These are phyloP conservation scores for Phytophthora pinifolia DNA, from an alignment of 352 stramenopile genomes.

Conservation along the genomic window DNA sequence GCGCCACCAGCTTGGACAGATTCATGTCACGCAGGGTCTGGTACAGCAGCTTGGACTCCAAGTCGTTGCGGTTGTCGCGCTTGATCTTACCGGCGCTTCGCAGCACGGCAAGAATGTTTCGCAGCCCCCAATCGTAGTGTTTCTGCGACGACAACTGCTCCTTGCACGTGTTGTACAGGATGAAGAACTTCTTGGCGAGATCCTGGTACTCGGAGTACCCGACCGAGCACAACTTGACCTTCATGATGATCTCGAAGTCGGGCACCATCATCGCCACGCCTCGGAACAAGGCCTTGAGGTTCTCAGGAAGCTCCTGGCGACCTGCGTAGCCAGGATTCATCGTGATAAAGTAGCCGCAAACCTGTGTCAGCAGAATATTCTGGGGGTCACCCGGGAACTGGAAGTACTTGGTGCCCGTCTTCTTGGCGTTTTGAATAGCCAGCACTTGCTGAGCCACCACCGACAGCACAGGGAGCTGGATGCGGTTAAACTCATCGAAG, in stretches of 20 bases:
- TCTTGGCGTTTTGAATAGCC: constrained; percentile 98
- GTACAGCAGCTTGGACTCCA: constrained; percentile 89
- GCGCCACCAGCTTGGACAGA: constrained; percentile 96
- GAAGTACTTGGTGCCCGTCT: constrained; percentile 94
- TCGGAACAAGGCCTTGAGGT: constrained; percentile 96
- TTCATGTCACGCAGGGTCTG: constrained; percentile 97
- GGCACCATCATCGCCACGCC: constrained; percentile 93
- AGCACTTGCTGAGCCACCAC: constrained; percentile 98
- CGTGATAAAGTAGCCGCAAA: constrained; percentile 99
- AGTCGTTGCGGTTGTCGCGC: constrained; percentile 85
- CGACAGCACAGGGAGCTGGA: constrained; percentile 95
- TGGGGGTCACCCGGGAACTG: constrained; percentile 98
- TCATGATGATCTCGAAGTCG: constrained; percentile 95
- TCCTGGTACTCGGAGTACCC: constrained; percentile 94
- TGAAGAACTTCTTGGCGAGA: constrained; percentile 92
- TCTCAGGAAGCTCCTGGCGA: constrained; percentile 97
- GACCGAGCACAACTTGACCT: constrained; percentile 94
- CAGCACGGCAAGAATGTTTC: constrained; percentile 91
- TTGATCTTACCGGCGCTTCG: constrained; percentile 91
- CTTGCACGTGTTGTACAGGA: constrained; percentile 91
- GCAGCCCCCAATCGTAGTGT: constrained; percentile 92
- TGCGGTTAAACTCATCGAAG: constrained; percentile 99
- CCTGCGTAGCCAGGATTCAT: constrained; percentile 99
- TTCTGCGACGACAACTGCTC: constrained; percentile 92
- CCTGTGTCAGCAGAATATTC: constrained; percentile 95